Evolutionary conservation across 257 asterid genomes (phyloP), one percentile per base, ranked within the genome.

Genomic region (Solanum dulcamara): DNA sequence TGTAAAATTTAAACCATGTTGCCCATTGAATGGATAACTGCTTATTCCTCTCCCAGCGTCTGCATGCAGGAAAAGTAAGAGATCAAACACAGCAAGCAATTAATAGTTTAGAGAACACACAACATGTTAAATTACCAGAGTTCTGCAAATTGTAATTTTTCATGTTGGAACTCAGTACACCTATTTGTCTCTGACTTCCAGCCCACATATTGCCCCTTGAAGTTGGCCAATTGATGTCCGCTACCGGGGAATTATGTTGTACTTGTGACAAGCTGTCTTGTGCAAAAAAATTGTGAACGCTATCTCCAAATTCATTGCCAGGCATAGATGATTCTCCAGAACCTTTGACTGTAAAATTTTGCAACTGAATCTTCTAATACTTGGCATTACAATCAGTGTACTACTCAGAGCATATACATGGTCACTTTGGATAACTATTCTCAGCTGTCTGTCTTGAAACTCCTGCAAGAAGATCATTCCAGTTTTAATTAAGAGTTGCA

Each of bases 251-350:
- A 37, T 88, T 91, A 86, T 90, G 93, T 88, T 91, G 98, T 81
- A 91, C 98, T 91, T 87, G 97, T 7, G 89, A 89, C 48, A 91
- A 83, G 84, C 88, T 92, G 84, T 94, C 97, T 88, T 91, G 98
- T 0, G 95, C 94, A 87, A 94, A 96, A 84, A 94, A 94, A 90
- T 96, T 96, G 94, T 94, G 98, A 88, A 96, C 94, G 93, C 97
- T 91, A 81, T 94, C 98, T 85, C 94, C 97, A 85, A 83, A 91
- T 91, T 90, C 98, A 91, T 94, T 93, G 84, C 99, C 98, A 93
- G 98, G 96, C 98, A 96, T 96, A 91, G 98, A 93, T 94, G 93
- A 89, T 87, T 87, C 55, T 86, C 86, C 88, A 85, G 84, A 88
- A 67, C 83, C 44, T 79, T 18, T 30, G 83, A 48, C 64, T 2